Conservation (phyloP, 768 basidiomycete genomes). For the Sporobolomyces phaffii region DNA sequence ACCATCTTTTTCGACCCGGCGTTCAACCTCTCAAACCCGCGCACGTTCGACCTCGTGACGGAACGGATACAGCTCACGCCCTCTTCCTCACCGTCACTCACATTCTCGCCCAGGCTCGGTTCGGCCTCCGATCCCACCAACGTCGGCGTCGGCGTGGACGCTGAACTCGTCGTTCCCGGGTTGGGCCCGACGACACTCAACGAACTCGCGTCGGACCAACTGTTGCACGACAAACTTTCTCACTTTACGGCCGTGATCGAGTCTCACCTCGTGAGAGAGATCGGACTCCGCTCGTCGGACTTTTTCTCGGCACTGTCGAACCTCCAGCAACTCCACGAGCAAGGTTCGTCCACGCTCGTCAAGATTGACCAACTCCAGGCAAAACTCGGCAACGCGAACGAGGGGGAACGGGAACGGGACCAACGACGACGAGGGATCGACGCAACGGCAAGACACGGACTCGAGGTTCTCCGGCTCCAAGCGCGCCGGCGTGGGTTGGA, state of each 20-base stretch:
- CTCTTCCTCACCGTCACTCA: slow-evolving; percentile 10
- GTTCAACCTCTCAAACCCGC: slow-evolving; percentile 77
- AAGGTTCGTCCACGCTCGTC: slow-evolving; percentile 73
- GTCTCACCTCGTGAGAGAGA: slow-evolving; percentile 87
- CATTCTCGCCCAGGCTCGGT: slow-evolving; percentile 41
- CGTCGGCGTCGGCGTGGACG: background rate
- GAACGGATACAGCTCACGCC: slow-evolving; percentile 50
- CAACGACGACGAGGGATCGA: slow-evolving; percentile 47
- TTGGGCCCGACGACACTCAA: slow-evolving; percentile 21
- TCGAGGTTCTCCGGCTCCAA: slow-evolving; percentile 61
- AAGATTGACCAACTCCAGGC: slow-evolving; percentile 67
- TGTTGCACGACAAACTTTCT: slow-evolving; percentile 81
- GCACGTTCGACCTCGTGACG: slow-evolving; percentile 69
- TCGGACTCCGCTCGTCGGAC: slow-evolving; percentile 77
- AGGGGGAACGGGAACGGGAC: too few species aligned
- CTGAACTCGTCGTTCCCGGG: slow-evolving; percentile 4
- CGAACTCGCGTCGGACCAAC: slow-evolving; percentile 49
- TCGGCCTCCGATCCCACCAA: slow-evolving; percentile 48
- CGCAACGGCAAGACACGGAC: slow-evolving; percentile 63
- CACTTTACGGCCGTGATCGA: slow-evolving; percentile 90
- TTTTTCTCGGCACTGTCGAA: slow-evolving; percentile 96
- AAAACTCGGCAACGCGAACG: slow-evolving; percentile 69
- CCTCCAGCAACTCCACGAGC: slow-evolving; percentile 81
- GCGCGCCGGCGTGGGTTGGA: slow-evolving; percentile 56
- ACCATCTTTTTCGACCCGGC: slow-evolving; percentile 66